Percentiles rank a stretch among this genome's conserved stretches.
Evolutionary conservation across 1,284 basidiomycete genomes (phyloP).

Genomic region (Rugosomyces carneus): DNA sequence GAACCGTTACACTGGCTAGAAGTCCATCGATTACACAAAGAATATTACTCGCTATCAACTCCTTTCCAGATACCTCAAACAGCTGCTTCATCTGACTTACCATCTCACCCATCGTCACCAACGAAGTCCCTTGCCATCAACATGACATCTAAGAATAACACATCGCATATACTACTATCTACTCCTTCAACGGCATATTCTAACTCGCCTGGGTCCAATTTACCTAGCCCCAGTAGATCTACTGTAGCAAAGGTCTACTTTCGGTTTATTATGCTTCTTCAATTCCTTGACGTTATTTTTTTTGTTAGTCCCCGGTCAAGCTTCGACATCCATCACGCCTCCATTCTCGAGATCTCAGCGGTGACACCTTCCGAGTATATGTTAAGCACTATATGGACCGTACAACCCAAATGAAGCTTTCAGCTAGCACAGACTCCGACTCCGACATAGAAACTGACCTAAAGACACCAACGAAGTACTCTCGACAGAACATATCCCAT

Average conservation of each 20-base stretch:
- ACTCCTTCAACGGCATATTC: conserved; percentile 22
- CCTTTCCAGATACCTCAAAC: conserved; percentile 33
- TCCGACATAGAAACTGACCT: conserved; percentile 19
- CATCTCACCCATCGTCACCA: conserved; percentile 14
- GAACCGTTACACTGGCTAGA: conserved; percentile 53
- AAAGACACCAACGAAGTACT: conserved; percentile 28
- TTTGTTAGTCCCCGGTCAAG: conserved; percentile 35
- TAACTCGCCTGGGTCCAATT: conserved; percentile 8
- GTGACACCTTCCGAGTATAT: conserved; percentile 65
- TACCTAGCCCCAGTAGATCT: conserved; percentile 20
- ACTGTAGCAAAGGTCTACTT: conserved; percentile 14
- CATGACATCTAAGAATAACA: conserved; percentile 6
- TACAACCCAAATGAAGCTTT: conserved; percentile 17
- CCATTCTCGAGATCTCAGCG: conserved; percentile 56
- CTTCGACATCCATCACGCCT: conserved; percentile 66
- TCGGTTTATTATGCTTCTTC: not conserved
- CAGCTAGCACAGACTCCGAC: conserved; percentile 7
- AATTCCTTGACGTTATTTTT: not conserved
- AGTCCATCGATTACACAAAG: conserved; percentile 49
- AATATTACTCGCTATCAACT: conserved; percentile 38
- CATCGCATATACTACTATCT: conserved; percentile 11
- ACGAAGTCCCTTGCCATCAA: conserved; percentile 1
- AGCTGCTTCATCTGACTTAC: no score
- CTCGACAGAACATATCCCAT: conserved; percentile 11
- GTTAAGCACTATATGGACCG: conserved; percentile 73